Evolutionary conservation across 1,284 basidiomycete species (phyloP).

Genomic region (Austropuccinia psidii): DNA sequence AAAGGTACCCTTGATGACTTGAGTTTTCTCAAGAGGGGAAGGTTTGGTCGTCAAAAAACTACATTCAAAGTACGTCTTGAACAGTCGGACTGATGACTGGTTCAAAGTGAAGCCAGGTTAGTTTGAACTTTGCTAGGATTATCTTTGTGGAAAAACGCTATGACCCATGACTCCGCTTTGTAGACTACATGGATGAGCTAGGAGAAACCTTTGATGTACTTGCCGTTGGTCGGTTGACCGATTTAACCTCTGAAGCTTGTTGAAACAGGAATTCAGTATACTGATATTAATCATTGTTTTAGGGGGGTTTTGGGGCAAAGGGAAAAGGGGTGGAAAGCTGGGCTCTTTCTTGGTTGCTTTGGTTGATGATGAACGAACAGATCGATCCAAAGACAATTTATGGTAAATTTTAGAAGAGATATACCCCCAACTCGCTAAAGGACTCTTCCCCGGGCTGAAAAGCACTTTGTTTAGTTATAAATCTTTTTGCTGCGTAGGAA

Average conservation of each 20-base stretch:
- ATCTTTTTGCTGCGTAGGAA: constrained; percentile 21
- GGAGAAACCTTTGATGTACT: constrained; percentile 37
- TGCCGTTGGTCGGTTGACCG: constrained; percentile 11
- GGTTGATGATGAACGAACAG: constrained; percentile 10
- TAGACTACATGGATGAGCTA: constrained; percentile 65
- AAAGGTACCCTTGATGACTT: neutral
- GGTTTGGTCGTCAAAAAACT: constrained; percentile 84
- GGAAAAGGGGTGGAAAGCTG: constrained; percentile 3
- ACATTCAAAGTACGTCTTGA: constrained; percentile 66
- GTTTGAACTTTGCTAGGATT: neutral
- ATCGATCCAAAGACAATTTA: neutral
- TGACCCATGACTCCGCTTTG: neutral
- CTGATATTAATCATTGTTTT: neutral
- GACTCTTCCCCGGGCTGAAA: neutral
- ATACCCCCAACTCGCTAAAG: neutral
- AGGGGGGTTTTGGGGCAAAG: constrained; percentile 27
- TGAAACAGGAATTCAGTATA: neutral
- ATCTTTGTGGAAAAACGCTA: neutral
- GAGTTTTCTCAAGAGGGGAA: constrained; percentile 59
- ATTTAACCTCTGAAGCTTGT: neutral
- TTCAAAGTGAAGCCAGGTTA: constrained; percentile 73
- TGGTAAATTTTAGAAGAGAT: constrained; percentile 8
- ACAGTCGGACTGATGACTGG: constrained; percentile 80
- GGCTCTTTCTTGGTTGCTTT: constrained; percentile 23
- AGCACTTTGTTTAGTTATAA: constrained; percentile 18